Base-by-base conservation (phyloP, 306 rosid species). In the Cyclanthera cordifolia region DNA sequence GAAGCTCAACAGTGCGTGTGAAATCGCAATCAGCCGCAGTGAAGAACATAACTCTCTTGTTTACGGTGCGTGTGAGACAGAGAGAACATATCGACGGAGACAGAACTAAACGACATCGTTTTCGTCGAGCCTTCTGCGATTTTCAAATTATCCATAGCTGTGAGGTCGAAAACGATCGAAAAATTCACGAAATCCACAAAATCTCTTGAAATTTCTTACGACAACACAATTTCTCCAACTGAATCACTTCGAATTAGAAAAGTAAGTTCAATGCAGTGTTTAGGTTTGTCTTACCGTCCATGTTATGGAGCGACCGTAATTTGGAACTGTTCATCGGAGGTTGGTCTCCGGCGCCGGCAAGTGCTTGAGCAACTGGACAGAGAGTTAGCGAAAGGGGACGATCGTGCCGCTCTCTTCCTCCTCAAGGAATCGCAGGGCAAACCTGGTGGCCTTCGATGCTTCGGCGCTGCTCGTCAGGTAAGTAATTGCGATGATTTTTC, bases 401-500 rank as follows among this genome's bases (percentile, higher is more conserved):
- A 93, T 41, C 85, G 82, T 72, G 79, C 88, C 17, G 96, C 94
- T 3, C 90, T 89, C 10, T 27, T 81, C 19, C 83, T 87, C 30
- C 86, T 86, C 14, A 93, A 83, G 74, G 90, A 84, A 25, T 83
- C 73, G 58, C 98, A 78, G 65, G 93, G 88, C 50, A 83, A 87
- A 63, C 80, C 86, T n/a, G 83, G 76, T 7, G 96, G 98, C 28
- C 83, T 86, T 78, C 81, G 78, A 0, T 81, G 86, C 75, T 93
- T 93, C 66, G 99, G 99, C 49, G 82, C 94, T 11, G 91, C 94
- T 45, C 85, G 96, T 67, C 95, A 89, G 96, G 95, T 85, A 68
- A 39, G 70, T 65, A 23, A 23, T 45, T 24, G 14, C 69, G 2
- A 8, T 43, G 19, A 65, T 65, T 14, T 45, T 45, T 37, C 2